Evolutionary conservation across 2,329 filamentous ascomycete species (phyloP), one percentile per base, ranked within the genome.

Genomic region (Penicillium olsonii): DNA sequence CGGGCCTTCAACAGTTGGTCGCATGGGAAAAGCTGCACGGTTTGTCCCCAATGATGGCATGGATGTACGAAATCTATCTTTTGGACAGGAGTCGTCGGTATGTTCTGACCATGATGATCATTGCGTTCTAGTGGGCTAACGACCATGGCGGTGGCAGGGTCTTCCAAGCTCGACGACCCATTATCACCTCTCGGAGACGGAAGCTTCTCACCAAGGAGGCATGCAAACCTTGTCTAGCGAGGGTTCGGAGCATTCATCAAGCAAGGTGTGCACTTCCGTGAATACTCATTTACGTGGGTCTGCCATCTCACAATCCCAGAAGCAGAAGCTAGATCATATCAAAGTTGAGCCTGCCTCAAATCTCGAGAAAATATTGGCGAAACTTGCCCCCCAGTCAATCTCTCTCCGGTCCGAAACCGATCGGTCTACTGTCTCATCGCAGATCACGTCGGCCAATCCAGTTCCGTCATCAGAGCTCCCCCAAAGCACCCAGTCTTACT

Each of bases 311-410:
- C 66, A 60, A 60, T 44, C 60, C 51, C 60, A 75, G 70, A 76
- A 76, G 72, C 68, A 74, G 64, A 79, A 78, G 63, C 54, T 75
- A 53, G 75, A 78, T 42, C 68, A 67, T 53, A 59, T 54, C 45
- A 68, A 56, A 43, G 56, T 60, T 48, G 53, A 58, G 39, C 52
- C 60, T 45, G 55, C 63, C 19, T 68, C 72, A n/a, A 66, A 72
- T 8, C 84, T 92, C 77, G 88, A 94, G 61, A 85, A 85, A 52
- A 81, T 77, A 37, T 64, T 75, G 22, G 67, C 70, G 27, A 74
- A 69, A 33, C 62, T 75, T 33, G 68, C 71, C 17, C 68, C 73
- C 26, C 70, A 71, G 53, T 48, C 50, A 11, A 43, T 56, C 1
- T 26, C 34, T n/a, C 44, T 18, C 8, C 51, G 61, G 26, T 39